Evolutionary conservation across 257 asterid species (phyloP), one percentile per base, ranked within the genome.

Genomic region (Nicotiana attenuata): DNA sequence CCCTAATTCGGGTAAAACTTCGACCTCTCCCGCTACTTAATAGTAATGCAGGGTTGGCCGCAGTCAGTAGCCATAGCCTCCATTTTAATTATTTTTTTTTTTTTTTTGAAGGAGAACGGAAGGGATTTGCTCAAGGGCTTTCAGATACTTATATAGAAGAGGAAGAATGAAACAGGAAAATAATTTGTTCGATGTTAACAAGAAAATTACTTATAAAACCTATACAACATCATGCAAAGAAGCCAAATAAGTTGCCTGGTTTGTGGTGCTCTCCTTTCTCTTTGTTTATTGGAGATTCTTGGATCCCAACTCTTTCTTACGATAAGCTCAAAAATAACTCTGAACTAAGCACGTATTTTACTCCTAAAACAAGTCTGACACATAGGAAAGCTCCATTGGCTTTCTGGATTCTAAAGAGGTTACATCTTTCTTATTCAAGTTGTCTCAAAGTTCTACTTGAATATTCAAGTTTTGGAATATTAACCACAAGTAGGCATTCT

Each of bases 131-230:
- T 47, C 7, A 13, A 10, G 45, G 73, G 65, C 41, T 57, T 77
- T 60, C 24, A 22, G 63, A 22, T 17, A 31, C 14, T 50, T 82
- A 56, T 68, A 82, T 81, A 77, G 28, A 26, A 26, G 28, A 26
- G 28, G 28, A 26, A 26, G 69, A 29, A 20, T 20, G 57, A 82
- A 60, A 45, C 78, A 16, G 63, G 66, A 71, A 11, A 3, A 20
- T 8, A 20, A 71, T 24, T 13, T n/a, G 47, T 47, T 50, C 15
- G 81, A 68, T 47, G 26, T 10, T 24, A 68, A 38, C 85, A 22
- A 85, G 78, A 81, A 67, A 7, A 63, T 6, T 20, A 4, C 76
- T 65, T 84, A 65, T 80, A 31, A 65, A 47, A 85, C 33, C 85
- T 50, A 78, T 56, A 84, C 17, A 71, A 71, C 53, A 81, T 24